phyloP scores from a whole-genome alignment of 345 rosid species.

The thale cress (Arabidopsis thaliana) region DNA sequence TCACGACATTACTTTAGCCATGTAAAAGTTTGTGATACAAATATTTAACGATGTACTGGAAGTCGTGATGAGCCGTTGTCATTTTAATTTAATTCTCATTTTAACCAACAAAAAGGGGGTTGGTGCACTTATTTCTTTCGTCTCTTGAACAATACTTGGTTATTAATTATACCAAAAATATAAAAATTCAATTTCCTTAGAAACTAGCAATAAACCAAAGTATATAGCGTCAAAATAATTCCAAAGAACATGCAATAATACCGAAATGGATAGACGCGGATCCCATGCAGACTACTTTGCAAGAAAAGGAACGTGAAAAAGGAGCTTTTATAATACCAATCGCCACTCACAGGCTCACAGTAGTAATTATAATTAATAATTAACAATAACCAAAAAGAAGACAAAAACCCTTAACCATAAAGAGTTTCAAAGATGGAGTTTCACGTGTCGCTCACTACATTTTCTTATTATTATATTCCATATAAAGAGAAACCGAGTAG shows the following conservation, averaged over 20 bases:
- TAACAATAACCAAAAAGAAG: conserved; percentile 11
- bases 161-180: too few species aligned
- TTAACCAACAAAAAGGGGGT: too few species aligned
- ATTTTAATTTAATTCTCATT: too few species aligned
- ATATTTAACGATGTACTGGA: neutral
- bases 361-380: neutral
- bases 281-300: conserved; percentile 39
- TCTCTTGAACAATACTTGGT: too few species aligned
- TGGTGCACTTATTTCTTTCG: too few species aligned
- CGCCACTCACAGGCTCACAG: conserved; percentile 21
- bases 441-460: conserved; percentile 36
- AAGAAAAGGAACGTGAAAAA: conserved; percentile 35
- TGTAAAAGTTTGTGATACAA: neutral
- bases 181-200: too few species aligned
- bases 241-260: conserved; percentile 23
- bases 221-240: neutral
- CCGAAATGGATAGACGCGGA: conserved; percentile 39
- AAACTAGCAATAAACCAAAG: too few species aligned
- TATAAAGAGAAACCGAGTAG: conserved; percentile 25
- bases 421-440: conserved; percentile 33
- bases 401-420: neutral
- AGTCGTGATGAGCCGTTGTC: neutral
- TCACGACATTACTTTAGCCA: neutral
- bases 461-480: conserved; percentile 15
- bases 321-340: conserved; percentile 21